phyloP scores from a whole-genome alignment of 2,329 filamentous ascomycete genomes.

The Phyllosticta citribraziliensis region DNA sequence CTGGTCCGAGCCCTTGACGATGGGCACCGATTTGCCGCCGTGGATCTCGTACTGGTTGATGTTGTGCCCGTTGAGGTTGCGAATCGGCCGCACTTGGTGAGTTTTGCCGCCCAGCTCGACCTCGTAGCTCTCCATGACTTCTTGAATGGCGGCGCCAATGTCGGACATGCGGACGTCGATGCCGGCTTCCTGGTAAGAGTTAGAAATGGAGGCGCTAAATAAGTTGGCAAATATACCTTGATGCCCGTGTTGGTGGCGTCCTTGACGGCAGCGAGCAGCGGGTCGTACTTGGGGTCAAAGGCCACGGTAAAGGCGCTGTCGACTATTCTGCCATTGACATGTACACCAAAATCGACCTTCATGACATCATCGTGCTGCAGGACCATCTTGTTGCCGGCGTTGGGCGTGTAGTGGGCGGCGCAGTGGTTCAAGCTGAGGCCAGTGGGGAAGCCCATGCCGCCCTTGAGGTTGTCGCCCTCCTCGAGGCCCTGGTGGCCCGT shows the following conservation, averaged over 20 bases:
- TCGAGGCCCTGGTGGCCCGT: conserved; percentile 67
- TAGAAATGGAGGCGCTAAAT: neutral
- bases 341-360: conserved; percentile 65
- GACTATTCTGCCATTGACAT: conserved; percentile 61
- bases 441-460: conserved; percentile 79
- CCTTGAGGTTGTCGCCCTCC: conserved; percentile 68
- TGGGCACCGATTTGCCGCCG: conserved; percentile 85
- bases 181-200: conserved; percentile 58
- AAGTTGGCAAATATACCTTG: conserved; percentile 33
- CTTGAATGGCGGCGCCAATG: conserved; percentile 74
- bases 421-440: conserved; percentile 77
- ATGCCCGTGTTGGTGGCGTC: conserved; percentile 67
- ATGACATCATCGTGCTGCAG: conserved; percentile 58
- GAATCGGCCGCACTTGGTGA: conserved; percentile 73
- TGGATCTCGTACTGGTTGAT: conserved; percentile 87
- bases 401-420: conserved; percentile 79
- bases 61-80: conserved; percentile 81
- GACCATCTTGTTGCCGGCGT: conserved; percentile 71
- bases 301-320: conserved; percentile 62
- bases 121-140: conserved; percentile 90
- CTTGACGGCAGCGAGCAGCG: conserved; percentile 55
- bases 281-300: conserved; percentile 60
- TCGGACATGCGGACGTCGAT: conserved; percentile 86
- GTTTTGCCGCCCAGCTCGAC: conserved; percentile 71
- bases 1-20: conserved; percentile 77